Evolutionary conservation across 2,329 filamentous ascomycete genomes (phyloP).

Genomic region (Chalara sp.): DNA sequence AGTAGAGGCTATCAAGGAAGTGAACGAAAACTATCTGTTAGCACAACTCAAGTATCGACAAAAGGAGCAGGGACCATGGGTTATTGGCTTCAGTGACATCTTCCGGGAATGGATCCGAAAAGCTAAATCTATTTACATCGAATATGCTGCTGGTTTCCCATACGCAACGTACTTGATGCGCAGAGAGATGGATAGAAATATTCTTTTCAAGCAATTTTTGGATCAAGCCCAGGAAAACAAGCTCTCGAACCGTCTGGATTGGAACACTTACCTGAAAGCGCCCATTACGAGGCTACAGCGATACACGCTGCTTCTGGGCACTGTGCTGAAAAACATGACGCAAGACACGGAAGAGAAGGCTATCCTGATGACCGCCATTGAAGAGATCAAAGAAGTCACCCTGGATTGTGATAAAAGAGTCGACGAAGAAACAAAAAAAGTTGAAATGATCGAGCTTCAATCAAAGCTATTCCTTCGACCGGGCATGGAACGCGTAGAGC

Average conservation of each 20-base stretch:
- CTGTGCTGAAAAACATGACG: conserved; percentile 76
- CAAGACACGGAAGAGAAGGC: conserved; percentile 84
- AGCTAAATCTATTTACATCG: conserved; percentile 79
- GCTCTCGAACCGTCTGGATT: conserved; percentile 74
- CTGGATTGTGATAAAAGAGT: conserved; percentile 88
- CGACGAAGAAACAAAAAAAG: conserved; percentile 85
- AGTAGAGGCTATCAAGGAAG: conserved; percentile 78
- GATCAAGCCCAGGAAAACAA: conserved; percentile 74
- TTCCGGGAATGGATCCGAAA: conserved; percentile 98
- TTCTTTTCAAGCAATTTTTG: conserved; percentile 80
- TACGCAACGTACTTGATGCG: conserved; percentile 77
- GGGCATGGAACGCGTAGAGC: conserved; percentile 77
- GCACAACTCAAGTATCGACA: conserved; percentile 95
- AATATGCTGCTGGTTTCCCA: conserved; percentile 85
- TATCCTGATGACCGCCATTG: conserved; percentile 76
- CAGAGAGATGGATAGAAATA: conserved; percentile 76
- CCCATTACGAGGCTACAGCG: conserved; percentile 90
- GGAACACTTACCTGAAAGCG: conserved; percentile 90
- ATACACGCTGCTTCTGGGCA: conserved; percentile 76
- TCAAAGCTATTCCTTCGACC: conserved; percentile 78
- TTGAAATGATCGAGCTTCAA: conserved; percentile 78
- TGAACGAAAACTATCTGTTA: conserved; percentile 88
- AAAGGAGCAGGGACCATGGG: conserved; percentile 92
- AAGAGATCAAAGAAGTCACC: conserved; percentile 86
- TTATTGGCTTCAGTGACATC: conserved; percentile 89